phyloP scores from a whole-genome alignment of 495 filamentous ascomycete genomes.

The Penicillium samsonianum region DNA sequence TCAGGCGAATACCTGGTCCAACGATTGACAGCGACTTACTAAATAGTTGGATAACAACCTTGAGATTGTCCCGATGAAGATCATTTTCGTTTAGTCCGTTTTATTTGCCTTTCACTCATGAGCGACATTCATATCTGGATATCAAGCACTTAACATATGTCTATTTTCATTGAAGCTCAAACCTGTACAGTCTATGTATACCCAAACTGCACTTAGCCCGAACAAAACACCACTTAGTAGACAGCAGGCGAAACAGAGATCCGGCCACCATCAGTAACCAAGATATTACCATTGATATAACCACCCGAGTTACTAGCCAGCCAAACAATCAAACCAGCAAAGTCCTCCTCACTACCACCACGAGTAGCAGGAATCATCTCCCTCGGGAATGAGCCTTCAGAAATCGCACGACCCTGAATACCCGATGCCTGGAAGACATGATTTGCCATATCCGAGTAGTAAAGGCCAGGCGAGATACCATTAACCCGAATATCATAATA shows the following conservation, averaged over 20 bases:
- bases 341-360: slow-evolving; percentile 59
- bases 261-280: slow-evolving; percentile 63
- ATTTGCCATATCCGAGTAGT: slow-evolving; percentile 63
- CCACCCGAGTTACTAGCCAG: slow-evolving; percentile 61
- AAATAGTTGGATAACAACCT: slow-evolving; percentile 7
- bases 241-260: slow-evolving; percentile 46
- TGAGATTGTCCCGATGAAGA: not conserved
- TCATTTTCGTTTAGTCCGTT: not conserved
- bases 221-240: slow-evolving; percentile 35
- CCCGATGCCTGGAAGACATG: slow-evolving; percentile 26
- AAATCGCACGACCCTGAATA: slow-evolving; percentile 23
- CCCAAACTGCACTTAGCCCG: not conserved
- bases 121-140: not conserved
- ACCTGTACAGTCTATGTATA: slow-evolving; percentile 6
- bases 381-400: slow-evolving; percentile 46
- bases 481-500: slow-evolving; percentile 64
- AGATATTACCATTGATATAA: slow-evolving; percentile 59
- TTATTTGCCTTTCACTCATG: not conserved
- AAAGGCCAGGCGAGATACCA: slow-evolving; percentile 66
- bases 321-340: slow-evolving; percentile 64
- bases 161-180: not conserved
- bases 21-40: slow-evolving; percentile 73
- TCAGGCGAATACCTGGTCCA: slow-evolving; percentile 82
- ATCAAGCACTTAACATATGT: not conserved
- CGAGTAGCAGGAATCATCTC: slow-evolving; percentile 53